These are phyloP conservation scores for Jatropha multifida DNA, from an alignment of 441 rosid species.

Conservation along the genomic window DNA sequence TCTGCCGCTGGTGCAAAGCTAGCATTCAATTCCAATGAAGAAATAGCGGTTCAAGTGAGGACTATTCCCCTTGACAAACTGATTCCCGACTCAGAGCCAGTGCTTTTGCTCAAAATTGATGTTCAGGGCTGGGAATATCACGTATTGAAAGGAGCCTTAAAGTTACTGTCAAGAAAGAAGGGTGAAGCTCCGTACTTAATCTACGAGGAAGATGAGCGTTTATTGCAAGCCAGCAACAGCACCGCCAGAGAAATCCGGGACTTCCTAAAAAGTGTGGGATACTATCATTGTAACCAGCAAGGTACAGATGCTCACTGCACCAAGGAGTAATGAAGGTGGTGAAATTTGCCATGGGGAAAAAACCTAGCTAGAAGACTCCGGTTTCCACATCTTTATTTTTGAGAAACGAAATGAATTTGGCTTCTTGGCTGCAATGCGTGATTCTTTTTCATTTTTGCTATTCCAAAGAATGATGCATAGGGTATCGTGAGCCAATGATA, in stretches of 20 bases:
- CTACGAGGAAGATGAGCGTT: slow-evolving; percentile 86
- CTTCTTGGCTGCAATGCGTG: not conserved
- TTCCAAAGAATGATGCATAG: not conserved
- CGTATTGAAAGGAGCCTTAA: slow-evolving; percentile 79
- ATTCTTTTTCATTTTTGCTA: slow-evolving; percentile 3
- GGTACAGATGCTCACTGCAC: slow-evolving; percentile 94
- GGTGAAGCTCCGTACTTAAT: slow-evolving; percentile 84
- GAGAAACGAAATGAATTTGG: not conserved
- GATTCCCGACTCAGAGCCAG: slow-evolving; percentile 52
- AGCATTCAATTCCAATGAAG: slow-evolving; percentile 93
- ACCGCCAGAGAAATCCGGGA: slow-evolving; percentile 72
- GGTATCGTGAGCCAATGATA: not conserved
- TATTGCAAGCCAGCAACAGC: slow-evolving; percentile 88
- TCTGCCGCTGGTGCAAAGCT: slow-evolving; percentile 88
- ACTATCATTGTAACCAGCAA: slow-evolving; percentile 61
- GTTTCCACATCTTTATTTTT: not conserved
- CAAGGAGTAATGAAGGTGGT: slow-evolving; percentile 37
- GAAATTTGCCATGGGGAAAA: not conserved
- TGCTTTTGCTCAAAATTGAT: slow-evolving; percentile 76
- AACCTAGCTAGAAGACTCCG: slow-evolving; percentile 2
- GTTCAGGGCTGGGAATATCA: slow-evolving; percentile 99
- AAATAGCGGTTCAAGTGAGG: slow-evolving; percentile 80
- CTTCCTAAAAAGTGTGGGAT: slow-evolving; percentile 67
- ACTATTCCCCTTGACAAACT: slow-evolving; percentile 79
- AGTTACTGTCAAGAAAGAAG: slow-evolving; percentile 69